phyloP scores from a whole-genome alignment of 345 rosid species.

The Carallia brachiata region DNA sequence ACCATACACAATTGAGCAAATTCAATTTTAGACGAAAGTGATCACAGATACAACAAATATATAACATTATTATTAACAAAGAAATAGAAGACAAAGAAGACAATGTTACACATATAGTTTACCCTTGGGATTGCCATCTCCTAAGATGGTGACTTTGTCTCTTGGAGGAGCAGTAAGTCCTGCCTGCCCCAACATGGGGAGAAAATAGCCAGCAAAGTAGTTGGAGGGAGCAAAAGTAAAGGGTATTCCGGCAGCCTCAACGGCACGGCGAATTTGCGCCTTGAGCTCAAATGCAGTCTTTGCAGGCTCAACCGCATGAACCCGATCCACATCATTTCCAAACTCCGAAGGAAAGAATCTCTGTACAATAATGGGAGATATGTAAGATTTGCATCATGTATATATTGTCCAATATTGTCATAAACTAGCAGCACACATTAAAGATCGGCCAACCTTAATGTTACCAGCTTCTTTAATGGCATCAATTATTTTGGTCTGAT shows the following conservation, averaged over 20 bases:
- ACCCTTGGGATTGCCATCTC: conserved; percentile 35
- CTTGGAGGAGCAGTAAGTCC: conserved; percentile 22
- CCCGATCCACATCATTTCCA: conserved; percentile 31
- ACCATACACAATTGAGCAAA: not conserved
- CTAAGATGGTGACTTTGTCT: conserved; percentile 20
- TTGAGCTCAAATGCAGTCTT: conserved; percentile 18
- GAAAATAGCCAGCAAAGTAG: conserved; percentile 14
- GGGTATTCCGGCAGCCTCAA: conserved; percentile 28
- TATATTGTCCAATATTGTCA: not conserved
- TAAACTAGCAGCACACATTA: no score
- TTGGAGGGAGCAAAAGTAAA: conserved; percentile 25
- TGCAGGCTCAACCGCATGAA: conserved; percentile 32
- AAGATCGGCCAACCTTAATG: conserved; percentile 31
- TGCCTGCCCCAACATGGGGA: conserved; percentile 15
- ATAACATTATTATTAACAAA: no score
- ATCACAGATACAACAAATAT: no score
- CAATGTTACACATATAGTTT: not conserved
- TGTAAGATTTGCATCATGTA: no score
- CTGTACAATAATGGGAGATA: conserved; percentile 5
- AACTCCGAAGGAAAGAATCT: conserved; percentile 36
- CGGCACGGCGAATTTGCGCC: conserved; percentile 24
- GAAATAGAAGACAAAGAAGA: no score
- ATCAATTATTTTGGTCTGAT: conserved; percentile 44
- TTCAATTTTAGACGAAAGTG: not conserved
- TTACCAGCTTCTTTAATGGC: conserved; percentile 57